Conservation (phyloP, 2,329 filamentous ascomycete species). For the Neodidymelliopsis sp. region DNA sequence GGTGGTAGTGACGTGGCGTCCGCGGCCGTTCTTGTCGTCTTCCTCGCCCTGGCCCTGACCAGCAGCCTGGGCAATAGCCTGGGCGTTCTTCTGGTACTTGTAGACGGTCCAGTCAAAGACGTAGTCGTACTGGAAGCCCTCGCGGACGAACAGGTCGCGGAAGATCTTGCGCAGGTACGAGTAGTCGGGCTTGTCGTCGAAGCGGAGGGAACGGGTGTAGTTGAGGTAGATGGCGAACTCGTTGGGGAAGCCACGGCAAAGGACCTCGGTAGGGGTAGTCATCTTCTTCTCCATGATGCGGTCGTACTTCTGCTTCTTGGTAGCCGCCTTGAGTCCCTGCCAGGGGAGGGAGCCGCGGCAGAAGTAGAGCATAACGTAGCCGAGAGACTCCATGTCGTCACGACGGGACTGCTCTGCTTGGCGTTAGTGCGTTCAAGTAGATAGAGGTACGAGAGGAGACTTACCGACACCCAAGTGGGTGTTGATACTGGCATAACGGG, state of each 20-base stretch:
- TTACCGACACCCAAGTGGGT: conserved; percentile 92
- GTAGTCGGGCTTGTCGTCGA: conserved; percentile 99
- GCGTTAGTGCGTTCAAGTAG: conserved; percentile 21
- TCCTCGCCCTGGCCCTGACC: conserved; percentile 70
- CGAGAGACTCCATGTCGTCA: conserved; percentile 98
- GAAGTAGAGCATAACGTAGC: conserved; percentile 99
- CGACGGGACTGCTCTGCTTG: conserved; percentile 89
- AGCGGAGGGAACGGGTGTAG: conserved; percentile 97
- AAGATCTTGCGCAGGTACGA: conserved; percentile 99
- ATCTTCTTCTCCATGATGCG: conserved; percentile 99
- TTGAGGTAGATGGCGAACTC: conserved; percentile 99
- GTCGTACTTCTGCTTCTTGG: conserved; percentile 99
- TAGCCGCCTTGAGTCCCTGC: conserved; percentile 98
- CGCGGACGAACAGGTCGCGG: conserved; percentile 97
- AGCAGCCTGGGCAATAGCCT: conserved; percentile 87
- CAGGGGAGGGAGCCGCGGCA: conserved; percentile 98
- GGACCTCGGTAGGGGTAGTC: conserved; percentile 97
- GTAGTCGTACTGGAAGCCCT: conserved; percentile 99
- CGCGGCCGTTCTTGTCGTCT: conserved; percentile 76
- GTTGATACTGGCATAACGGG: conserved; percentile 98
- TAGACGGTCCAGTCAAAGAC: conserved; percentile 99
- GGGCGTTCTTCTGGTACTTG: conserved; percentile 99
- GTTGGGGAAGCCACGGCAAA: conserved; percentile 98
- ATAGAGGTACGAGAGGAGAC: conserved; percentile 31
- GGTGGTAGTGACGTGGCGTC: conserved; percentile 63